Conservation (phyloP, 495 filamentous ascomycete genomes). For the Penicillium cinerascens region DNA sequence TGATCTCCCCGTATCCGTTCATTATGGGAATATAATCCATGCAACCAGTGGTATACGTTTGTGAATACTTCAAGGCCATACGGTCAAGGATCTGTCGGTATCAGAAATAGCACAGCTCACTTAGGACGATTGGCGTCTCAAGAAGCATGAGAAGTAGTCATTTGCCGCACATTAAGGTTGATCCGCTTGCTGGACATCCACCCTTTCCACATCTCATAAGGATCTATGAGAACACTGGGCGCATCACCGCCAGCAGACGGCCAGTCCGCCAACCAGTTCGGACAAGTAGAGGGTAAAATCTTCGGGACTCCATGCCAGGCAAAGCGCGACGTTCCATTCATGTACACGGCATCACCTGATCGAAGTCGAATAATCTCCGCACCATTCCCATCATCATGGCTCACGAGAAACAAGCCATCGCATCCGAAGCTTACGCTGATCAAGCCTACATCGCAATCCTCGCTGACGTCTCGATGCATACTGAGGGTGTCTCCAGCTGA, state of each 20-base stretch:
- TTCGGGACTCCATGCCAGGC: conserved; percentile 95
- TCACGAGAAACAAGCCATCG: conserved; percentile 69
- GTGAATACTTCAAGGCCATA: too few relatives aligned
- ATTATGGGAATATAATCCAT: too few relatives aligned
- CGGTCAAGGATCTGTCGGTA: background rate
- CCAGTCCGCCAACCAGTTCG: conserved; percentile 69
- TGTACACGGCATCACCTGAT: conserved; percentile 80
- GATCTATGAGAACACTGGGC: conserved; percentile 16
- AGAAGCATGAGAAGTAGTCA: conserved; percentile 46
- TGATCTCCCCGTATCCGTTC: too few relatives aligned
- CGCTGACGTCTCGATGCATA: conserved; percentile 86
- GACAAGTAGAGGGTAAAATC: conserved; percentile 73
- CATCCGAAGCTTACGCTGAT: conserved; percentile 87
- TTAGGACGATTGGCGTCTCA: background rate
- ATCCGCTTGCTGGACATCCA: conserved; percentile 86
- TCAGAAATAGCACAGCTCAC: background rate
- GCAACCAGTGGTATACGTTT: too few relatives aligned
- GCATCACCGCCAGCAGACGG: conserved; percentile 47
- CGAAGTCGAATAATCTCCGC: conserved; percentile 63
- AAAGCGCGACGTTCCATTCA: conserved; percentile 72
- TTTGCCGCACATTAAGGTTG: conserved; percentile 90
- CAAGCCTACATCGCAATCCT: conserved; percentile 67
- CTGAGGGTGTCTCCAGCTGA: conserved; percentile 82
- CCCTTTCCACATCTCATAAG: conserved; percentile 64
- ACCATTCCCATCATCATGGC: conserved; percentile 36